Evolutionary conservation across 2,329 filamentous ascomycete species (phyloP).

Genomic region (Calonectria multiphialidica): DNA sequence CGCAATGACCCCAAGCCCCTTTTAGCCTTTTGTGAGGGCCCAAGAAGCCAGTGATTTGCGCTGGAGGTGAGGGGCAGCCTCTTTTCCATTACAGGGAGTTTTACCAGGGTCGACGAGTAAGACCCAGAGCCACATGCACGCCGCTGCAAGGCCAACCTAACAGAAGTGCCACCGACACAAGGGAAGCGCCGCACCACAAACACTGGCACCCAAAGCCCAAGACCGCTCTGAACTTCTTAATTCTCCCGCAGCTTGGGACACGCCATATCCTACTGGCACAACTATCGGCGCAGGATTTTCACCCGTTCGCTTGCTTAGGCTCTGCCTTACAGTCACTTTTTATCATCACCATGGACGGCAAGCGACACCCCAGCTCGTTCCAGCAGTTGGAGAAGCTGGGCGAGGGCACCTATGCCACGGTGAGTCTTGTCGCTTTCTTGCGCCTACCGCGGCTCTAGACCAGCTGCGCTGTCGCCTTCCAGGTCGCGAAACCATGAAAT

Average conservation of each 20-base stretch:
- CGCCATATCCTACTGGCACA: not conserved
- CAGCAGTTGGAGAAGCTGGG: conserved; percentile 99
- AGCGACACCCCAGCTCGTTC: conserved; percentile 95
- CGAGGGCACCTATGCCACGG: conserved; percentile 98
- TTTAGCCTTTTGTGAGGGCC: not conserved
- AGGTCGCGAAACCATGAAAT: not conserved
- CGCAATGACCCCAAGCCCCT: not conserved
- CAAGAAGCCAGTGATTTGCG: not conserved
- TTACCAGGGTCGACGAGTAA: not conserved
- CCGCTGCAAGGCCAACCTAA: conserved; percentile 1
- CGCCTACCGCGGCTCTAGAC: not conserved
- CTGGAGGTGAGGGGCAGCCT: not conserved
- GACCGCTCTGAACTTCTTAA: conserved; percentile 2
- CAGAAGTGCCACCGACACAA: conserved; percentile 1
- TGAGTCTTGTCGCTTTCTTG: conserved; percentile 57
- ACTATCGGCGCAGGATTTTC: not conserved
- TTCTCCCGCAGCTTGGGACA: not conserved
- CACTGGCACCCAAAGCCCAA: conserved; percentile 14
- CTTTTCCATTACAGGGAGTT: not conserved
- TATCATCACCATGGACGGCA: conserved; percentile 80
- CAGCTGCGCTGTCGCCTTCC: not conserved
- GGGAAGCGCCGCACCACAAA: conserved; percentile 11
- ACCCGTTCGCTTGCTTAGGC: not conserved
- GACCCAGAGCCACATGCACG: not conserved
- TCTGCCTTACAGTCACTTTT: not conserved